Evolutionary conservation across 2,329 filamentous ascomycete genomes (phyloP).

Genomic region (Cercospora sp.): DNA sequence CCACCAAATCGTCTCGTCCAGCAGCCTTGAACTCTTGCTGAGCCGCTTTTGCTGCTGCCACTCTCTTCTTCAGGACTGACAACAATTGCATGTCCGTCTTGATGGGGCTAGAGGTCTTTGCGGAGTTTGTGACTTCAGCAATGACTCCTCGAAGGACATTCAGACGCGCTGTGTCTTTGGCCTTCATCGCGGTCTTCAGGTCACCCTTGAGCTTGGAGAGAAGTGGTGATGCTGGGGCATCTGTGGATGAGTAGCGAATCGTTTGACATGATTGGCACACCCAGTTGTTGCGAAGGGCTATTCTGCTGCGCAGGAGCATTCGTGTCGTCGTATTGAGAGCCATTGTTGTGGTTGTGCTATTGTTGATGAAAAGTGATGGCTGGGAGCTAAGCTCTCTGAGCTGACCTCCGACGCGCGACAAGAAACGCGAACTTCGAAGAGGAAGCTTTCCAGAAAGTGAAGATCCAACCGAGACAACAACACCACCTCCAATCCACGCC

Average conservation of each 20-base stretch:
- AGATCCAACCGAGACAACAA: neutral
- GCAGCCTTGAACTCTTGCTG: constrained; percentile 64
- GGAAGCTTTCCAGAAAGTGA: neutral
- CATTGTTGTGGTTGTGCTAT: constrained; percentile 20
- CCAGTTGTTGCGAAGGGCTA: constrained; percentile 18
- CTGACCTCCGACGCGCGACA: neutral
- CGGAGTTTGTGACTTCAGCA: constrained; percentile 70
- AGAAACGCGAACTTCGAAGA: neutral
- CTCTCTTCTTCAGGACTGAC: constrained; percentile 64
- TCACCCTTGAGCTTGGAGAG: constrained; percentile 49
- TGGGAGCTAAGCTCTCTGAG: neutral
- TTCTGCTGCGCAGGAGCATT: constrained; percentile 22
- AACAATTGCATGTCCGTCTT: constrained; percentile 69
- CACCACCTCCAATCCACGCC: neutral
- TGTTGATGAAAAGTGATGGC: constrained; percentile 4
- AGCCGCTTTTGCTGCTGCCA: constrained; percentile 59
- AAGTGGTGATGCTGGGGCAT: constrained; percentile 40
- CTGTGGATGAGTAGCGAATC: constrained; percentile 26
- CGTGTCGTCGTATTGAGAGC: constrained; percentile 21
- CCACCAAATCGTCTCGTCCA: constrained; percentile 66
- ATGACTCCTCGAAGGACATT: constrained; percentile 68
- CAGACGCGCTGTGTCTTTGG: constrained; percentile 60
- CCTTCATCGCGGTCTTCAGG: constrained; percentile 50
- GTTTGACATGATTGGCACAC: constrained; percentile 33
- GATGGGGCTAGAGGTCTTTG: constrained; percentile 71